phyloP scores from a whole-genome alignment of 352 stramenopile genomes.

The Halophytophthora batemanensis region DNA sequence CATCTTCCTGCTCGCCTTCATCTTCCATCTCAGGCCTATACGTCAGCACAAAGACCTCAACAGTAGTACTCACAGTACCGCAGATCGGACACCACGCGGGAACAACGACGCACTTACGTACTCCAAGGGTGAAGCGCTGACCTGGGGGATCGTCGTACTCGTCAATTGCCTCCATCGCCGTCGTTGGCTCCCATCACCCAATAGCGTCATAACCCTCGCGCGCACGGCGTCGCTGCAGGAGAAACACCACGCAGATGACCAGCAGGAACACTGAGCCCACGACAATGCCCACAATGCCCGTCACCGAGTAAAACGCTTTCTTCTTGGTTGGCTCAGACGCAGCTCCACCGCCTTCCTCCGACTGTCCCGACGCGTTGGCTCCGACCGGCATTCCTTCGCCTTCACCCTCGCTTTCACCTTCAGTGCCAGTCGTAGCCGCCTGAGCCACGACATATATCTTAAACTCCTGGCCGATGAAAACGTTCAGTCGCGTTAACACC shows the following conservation, averaged over 20 bases:
- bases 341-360: constrained; percentile 9
- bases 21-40: not conserved
- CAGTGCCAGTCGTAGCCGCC: constrained; percentile 8
- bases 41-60: not conserved
- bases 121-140: constrained; percentile 4
- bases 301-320: constrained; percentile 30
- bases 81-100: constrained; percentile 6
- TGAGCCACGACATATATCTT: constrained; percentile 35
- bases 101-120: constrained; percentile 13
- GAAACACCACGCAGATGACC: constrained; percentile 34
- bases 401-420: constrained; percentile 13
- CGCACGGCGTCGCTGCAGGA: constrained; percentile 33
- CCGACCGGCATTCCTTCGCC: constrained; percentile 24
- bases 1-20: not conserved
- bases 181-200: constrained; percentile 13
- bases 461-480: constrained; percentile 49
- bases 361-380: constrained; percentile 22
- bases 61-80: constrained; percentile 3
- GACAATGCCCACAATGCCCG: constrained; percentile 43
- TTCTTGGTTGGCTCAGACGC: constrained; percentile 10
- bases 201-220: constrained; percentile 50
- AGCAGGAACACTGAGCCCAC: constrained; percentile 40
- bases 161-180: constrained; percentile 1
- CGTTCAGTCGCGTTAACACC: constrained; percentile 42
- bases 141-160: not conserved